Evolutionary conservation across 768 basidiomycete species (phyloP), one percentile per base, ranked within the genome.

Genomic region (Mycena leptocephala): DNA sequence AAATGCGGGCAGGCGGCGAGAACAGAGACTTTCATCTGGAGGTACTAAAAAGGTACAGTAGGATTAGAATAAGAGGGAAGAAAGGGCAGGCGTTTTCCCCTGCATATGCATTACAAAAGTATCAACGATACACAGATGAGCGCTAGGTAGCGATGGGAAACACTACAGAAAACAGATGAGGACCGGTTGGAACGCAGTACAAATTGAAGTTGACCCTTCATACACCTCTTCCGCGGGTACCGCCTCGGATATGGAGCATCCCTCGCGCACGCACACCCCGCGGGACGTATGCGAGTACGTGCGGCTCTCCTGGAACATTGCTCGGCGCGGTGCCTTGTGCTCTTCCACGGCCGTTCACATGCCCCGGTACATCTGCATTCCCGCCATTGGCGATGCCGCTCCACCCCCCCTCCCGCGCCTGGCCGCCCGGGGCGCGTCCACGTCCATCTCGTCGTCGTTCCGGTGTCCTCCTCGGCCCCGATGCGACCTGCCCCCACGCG

Each of bases 241-340:
- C 72, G 11, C 65, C 65, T 33, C 72, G 72, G 35, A 65, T 41
- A 3, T 72, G 33, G 43, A 61, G 65, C 65, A 69, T 69, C 6
- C 76, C 75, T 16, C 77, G 73, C 46, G 62, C 59, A 20, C 74
- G 77, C 26, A 78, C 77, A 5, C 77, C 74, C 5, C 77, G 70
- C 43, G 77, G 77, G 16, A 78, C 70, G 61, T 75, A 78, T 2
- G 70, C 65, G 2, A 78, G 70, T 13, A 72, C 77, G 24, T 70
- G 37, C 13, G 68, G 56, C 16, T 67, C 63, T 9, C 59, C 26
- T 33, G 58, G 10, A 30, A 22, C 37, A 22, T 64, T 61, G n/a
- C 33, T 46, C 0, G 62, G 24, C 26, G 32, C 32, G 5, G 14
- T 11, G 43, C 61, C 61, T 2, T 55, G 71, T 0, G 39, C 63